Evolutionary conservation across 192 early-diverging fungal genomes (phyloP).

Genomic region (Backusella circina): DNA sequence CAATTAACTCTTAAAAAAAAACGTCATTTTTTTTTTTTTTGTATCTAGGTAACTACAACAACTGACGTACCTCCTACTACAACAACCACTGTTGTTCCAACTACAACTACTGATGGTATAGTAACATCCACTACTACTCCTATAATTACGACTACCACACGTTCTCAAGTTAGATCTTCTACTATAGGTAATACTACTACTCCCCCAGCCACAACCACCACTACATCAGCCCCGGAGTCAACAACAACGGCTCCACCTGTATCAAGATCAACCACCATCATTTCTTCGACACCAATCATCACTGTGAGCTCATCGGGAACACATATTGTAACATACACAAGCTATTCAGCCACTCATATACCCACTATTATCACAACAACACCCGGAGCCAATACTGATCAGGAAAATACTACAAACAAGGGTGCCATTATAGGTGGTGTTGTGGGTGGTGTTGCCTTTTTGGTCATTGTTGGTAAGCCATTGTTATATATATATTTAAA

Average conservation of each 20-base stretch:
- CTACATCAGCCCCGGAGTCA: background rate
- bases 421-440: background rate
- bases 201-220: background rate
- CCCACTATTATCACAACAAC: background rate
- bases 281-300: background rate
- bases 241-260: background rate
- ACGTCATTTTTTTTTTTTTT: background rate
- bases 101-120: background rate
- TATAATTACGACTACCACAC: background rate
- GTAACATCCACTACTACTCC: background rate
- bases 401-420: background rate
- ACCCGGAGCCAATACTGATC: background rate
- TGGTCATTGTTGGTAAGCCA: background rate
- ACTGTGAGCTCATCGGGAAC: background rate
- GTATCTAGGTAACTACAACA: background rate
- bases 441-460: background rate
- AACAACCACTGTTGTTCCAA: background rate
- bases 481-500: background rate
- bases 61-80: background rate
- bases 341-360: background rate
- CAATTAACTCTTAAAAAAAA: background rate
- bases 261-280: background rate
- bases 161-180: background rate
- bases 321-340: background rate
- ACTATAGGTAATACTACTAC: background rate